These are phyloP conservation scores for Peniophora sp. DNA, from an alignment of 1,284 basidiomycete genomes.

Conservation along the genomic window DNA sequence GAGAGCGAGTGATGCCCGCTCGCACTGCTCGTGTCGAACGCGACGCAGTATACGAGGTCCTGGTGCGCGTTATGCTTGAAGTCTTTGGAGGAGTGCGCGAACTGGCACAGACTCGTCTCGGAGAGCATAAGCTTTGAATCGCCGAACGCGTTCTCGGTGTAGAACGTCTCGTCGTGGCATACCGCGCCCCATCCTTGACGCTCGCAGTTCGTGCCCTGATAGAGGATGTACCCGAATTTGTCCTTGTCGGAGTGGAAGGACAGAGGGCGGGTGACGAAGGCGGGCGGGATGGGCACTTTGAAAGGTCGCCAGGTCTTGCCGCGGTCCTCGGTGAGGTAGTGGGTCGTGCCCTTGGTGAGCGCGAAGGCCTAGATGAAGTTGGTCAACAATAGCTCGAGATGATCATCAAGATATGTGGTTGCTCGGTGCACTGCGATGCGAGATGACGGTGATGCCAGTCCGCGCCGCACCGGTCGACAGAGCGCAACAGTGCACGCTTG, in stretches of 20 bases:
- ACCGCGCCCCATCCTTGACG: constrained; percentile 47
- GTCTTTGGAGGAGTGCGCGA: constrained; percentile 76
- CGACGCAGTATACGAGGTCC: constrained; percentile 82
- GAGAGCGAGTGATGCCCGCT: constrained; percentile 45
- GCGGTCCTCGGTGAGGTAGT: constrained; percentile 82
- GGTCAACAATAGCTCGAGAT: neutral
- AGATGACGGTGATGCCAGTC: neutral
- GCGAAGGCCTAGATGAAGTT: constrained; percentile 63
- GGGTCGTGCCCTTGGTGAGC: constrained; percentile 60
- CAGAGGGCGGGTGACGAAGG: constrained; percentile 55
- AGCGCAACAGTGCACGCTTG: too few species aligned
- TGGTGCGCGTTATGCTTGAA: constrained; percentile 68
- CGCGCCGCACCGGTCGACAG: too few species aligned
- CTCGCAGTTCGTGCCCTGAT: constrained; percentile 73
- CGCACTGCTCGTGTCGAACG: constrained; percentile 56
- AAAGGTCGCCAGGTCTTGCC: constrained; percentile 84
- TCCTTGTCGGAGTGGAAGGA: constrained; percentile 74
- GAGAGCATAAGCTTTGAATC: constrained; percentile 49
- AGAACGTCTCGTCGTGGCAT: constrained; percentile 86
- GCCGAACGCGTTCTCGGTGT: constrained; percentile 78
- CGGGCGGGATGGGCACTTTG: constrained; percentile 55
- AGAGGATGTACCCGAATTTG: constrained; percentile 75
- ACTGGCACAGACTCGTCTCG: constrained; percentile 74
- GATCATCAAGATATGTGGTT: neutral
- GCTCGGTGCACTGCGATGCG: neutral